Conservation (phyloP, 805 yeast species). For the Candida verbasci region DNA sequence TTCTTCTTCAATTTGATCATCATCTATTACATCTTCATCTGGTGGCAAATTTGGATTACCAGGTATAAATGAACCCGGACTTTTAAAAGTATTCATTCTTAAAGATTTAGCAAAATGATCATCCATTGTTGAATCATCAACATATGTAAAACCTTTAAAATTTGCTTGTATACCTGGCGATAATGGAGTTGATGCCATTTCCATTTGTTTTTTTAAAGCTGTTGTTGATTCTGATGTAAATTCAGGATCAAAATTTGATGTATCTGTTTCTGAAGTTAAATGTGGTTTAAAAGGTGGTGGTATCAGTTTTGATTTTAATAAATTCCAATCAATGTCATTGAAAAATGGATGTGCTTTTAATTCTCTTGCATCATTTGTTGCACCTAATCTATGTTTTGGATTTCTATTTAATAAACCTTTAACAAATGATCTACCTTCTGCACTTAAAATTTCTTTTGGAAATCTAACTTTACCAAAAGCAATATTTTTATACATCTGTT, state of each 20-base stretch:
- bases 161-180: constrained; percentile 95
- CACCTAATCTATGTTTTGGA: constrained; percentile 92
- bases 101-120: constrained; percentile 60
- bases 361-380: constrained; percentile 88
- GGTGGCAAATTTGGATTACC: constrained; percentile 79
- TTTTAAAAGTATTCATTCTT: constrained; percentile 34
- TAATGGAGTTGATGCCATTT: constrained; percentile 70
- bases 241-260: constrained; percentile 96
- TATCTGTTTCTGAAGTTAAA: constrained; percentile 83
- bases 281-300: constrained; percentile 98
- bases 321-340: constrained; percentile 86
- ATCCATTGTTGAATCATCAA: constrained; percentile 88
- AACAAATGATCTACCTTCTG: constrained; percentile 93
- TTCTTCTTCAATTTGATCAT: constrained; percentile 47
- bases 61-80: constrained; percentile 70
- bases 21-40: constrained; percentile 80
- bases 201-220: constrained; percentile 63
- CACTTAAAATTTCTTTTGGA: constrained; percentile 90
- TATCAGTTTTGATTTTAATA: constrained; percentile 69
- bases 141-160: constrained; percentile 95
- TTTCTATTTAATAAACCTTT: constrained; percentile 93
- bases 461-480: constrained; percentile 97
- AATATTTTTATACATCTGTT: constrained; percentile 98
- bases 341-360: constrained; percentile 89
- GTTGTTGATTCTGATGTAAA: constrained; percentile 91